Evolutionary conservation across 129 eudicot species (phyloP).

Genomic region (Artemisia argyi): DNA sequence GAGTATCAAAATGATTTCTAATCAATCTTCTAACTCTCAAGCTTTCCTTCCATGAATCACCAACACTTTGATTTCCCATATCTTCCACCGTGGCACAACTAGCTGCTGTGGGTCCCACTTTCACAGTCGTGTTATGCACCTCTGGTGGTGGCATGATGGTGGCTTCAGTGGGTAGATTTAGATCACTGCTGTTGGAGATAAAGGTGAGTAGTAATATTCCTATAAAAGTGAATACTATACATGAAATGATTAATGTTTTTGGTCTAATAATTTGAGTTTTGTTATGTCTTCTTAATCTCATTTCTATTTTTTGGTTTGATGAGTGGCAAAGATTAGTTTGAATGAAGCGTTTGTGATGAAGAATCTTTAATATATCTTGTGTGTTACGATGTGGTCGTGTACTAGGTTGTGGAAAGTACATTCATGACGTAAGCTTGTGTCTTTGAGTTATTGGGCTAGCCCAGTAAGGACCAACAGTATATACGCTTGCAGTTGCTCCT

Average conservation of each 20-base stretch:
- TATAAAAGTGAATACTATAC: conserved; percentile 35
- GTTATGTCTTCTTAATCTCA: conserved; percentile 28
- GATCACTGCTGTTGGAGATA: conserved; percentile 37
- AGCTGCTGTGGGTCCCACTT: neutral
- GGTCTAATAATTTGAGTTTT: conserved; percentile 13
- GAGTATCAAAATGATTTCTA: conserved; percentile 39
- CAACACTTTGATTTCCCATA: conserved; percentile 43
- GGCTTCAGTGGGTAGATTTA: conserved; percentile 30
- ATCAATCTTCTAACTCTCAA: conserved; percentile 44
- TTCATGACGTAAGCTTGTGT: neutral
- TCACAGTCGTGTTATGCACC: neutral
- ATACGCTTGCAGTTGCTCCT: too few species aligned
- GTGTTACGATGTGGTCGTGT: conserved; percentile 27
- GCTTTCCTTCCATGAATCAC: conserved; percentile 37
- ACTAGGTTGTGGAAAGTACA: neutral
- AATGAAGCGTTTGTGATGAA: neutral
- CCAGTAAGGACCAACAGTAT: conserved; percentile 3
- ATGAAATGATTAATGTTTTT: conserved; percentile 16
- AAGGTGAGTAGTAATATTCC: conserved; percentile 29
- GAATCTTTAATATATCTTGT: conserved; percentile 8
- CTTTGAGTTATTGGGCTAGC: neutral
- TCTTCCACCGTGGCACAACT: conserved; percentile 52
- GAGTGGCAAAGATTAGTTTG: conserved; percentile 8
- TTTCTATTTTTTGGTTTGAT: neutral
- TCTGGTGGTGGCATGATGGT: conserved; percentile 15